phyloP scores from a whole-genome alignment of 2,329 filamentous ascomycete genomes.

The Cryphonectria carpinicola region DNA sequence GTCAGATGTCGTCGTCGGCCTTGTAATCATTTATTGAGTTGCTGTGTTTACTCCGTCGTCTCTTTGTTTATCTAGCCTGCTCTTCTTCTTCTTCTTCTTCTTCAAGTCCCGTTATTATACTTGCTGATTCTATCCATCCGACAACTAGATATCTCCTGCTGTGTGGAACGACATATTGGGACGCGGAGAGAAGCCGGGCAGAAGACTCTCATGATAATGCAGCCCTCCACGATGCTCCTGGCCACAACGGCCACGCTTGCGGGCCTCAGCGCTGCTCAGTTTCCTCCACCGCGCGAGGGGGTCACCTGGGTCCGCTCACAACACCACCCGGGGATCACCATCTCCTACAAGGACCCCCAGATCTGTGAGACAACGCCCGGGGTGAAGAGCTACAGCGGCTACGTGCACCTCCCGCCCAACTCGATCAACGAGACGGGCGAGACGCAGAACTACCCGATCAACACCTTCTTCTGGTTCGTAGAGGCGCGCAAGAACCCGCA shows the following conservation, averaged over 20 bases:
- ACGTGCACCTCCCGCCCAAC: conserved; percentile 58
- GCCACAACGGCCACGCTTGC: conserved; percentile 10
- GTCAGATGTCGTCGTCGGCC: no score
- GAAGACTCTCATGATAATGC: conserved; percentile 7
- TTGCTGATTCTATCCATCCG: no score
- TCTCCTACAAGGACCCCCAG: conserved; percentile 66
- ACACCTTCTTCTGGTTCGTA: conserved; percentile 71
- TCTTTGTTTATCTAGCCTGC: background rate
- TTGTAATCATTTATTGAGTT: background rate
- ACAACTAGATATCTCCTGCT: no score
- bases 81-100: background rate
- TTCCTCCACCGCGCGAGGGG: conserved; percentile 25
- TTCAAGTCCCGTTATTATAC: no score
- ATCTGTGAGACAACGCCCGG: conserved; percentile 70
- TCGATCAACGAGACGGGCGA: conserved; percentile 37
- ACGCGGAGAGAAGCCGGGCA: background rate
- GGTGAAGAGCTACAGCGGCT: conserved; percentile 64
- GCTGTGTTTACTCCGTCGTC: background rate
- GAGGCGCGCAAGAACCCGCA: conserved; percentile 48
- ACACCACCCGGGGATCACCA: conserved; percentile 64
- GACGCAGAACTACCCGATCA: conserved; percentile 53
- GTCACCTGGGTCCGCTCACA: conserved; percentile 25
- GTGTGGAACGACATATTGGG: background rate
- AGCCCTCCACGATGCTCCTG: background rate
- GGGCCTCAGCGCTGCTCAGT: conserved; percentile 22